phyloP scores from a whole-genome alignment of 345 rosid species.

The Populus pruinosa region DNA sequence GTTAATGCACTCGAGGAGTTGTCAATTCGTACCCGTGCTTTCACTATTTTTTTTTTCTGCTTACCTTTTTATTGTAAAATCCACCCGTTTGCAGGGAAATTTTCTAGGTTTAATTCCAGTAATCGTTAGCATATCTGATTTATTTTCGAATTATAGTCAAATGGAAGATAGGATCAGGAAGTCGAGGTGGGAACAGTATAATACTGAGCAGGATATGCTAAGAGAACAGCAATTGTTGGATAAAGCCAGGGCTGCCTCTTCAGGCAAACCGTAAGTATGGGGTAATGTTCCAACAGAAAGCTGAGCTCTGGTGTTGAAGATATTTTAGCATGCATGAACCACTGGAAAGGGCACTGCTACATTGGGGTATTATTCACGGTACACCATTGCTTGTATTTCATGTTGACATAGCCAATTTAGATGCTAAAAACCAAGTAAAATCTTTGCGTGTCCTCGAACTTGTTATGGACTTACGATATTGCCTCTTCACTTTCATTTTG shows the following conservation, averaged over 20 bases:
- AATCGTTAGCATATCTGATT: background rate
- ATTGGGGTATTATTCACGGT: background rate
- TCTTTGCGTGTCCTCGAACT: background rate
- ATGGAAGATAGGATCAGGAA: conserved; percentile 9
- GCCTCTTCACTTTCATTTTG: background rate
- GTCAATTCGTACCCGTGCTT: background rate
- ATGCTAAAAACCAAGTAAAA: background rate
- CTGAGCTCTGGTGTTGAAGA: background rate
- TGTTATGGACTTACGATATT: background rate
- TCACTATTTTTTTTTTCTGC: background rate
- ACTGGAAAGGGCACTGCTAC: background rate
- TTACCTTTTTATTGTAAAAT: background rate
- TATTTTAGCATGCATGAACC: background rate
- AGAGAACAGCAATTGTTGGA: conserved; percentile 16
- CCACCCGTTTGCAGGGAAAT: conserved; percentile 5
- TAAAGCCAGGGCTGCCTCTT: background rate
- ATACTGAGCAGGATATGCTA: conserved; percentile 9
- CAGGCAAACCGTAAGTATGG: background rate
- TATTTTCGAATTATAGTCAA: background rate
- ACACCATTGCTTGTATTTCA: background rate
- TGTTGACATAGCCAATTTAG: background rate
- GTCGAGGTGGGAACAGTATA: conserved; percentile 11
- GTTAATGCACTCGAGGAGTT: background rate
- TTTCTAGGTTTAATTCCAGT: conserved; percentile 15
- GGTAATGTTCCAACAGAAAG: background rate